Percentiles rank a stretch among this genome's conserved stretches.
phyloP scores from a whole-genome alignment of 2,329 filamentous ascomycete species.

The Drechslerella coelobrocha region DNA sequence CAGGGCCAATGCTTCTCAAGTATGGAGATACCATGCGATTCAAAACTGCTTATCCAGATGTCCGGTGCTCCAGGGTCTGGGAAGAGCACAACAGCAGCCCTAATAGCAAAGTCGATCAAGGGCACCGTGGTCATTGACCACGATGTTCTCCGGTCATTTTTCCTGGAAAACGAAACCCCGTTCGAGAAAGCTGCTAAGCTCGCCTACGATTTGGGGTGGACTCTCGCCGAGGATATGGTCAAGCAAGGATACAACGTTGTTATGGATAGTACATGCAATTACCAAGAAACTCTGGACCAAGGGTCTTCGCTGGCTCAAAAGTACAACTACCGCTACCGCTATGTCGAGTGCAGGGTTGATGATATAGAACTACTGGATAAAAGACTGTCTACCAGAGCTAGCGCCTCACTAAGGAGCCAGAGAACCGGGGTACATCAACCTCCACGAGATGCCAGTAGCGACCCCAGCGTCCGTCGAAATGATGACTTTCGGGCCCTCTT shows the following conservation, averaged over 20 bases:
- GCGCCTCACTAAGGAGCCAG: slow-evolving; percentile 56
- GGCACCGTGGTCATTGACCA: slow-evolving; percentile 57
- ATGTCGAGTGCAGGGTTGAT: slow-evolving; percentile 57
- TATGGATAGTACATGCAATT: slow-evolving; percentile 59
- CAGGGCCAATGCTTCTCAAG: too few species aligned
- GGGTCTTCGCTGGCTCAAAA: slow-evolving; percentile 56
- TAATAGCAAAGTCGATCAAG: slow-evolving; percentile 55
- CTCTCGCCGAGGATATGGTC: slow-evolving; percentile 57
- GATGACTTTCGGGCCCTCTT: slow-evolving; percentile 53
- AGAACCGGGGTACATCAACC: slow-evolving; percentile 54
- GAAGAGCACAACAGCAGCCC: slow-evolving; percentile 58
- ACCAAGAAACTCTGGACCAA: slow-evolving; percentile 55
- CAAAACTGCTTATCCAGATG: slow-evolving; percentile 57
- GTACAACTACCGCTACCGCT: slow-evolving; percentile 54
- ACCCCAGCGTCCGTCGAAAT: background rate
- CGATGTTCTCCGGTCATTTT: slow-evolving; percentile 57
- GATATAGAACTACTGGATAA: slow-evolving; percentile 56
- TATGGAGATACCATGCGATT: background rate
- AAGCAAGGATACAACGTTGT: slow-evolving; percentile 58
- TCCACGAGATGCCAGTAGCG: slow-evolving; percentile 51
- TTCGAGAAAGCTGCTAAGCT: slow-evolving; percentile 57
- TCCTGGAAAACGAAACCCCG: slow-evolving; percentile 55
- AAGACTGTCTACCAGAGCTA: slow-evolving; percentile 53
- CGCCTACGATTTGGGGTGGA: slow-evolving; percentile 58
- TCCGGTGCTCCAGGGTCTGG: slow-evolving; percentile 59